Evolutionary conservation across 345 rosid species (phyloP).

Genomic region (Populus davidiana): DNA sequence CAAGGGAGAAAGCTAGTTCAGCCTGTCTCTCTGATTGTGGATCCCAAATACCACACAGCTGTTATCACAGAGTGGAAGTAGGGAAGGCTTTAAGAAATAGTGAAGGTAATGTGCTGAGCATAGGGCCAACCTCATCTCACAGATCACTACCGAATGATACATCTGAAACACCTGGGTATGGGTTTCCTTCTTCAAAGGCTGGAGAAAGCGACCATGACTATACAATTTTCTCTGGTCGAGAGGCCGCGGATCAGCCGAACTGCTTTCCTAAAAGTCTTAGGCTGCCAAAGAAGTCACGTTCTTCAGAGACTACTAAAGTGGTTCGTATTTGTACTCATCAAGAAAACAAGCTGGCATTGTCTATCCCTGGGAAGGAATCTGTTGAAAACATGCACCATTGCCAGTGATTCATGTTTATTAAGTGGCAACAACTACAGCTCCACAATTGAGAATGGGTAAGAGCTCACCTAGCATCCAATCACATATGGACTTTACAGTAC

Average conservation of each 20-base stretch:
- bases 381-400: slow-evolving; percentile 15
- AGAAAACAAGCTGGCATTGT: slow-evolving; percentile 32
- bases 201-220: slow-evolving; percentile 22
- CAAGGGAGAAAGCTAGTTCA: slow-evolving; percentile 25
- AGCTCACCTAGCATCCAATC: slow-evolving; percentile 2
- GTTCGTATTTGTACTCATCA: slow-evolving; percentile 16
- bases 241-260: slow-evolving; percentile 34
- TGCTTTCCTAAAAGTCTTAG: slow-evolving; percentile 43
- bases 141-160: slow-evolving; percentile 35
- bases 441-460: slow-evolving; percentile 41
- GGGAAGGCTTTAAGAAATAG: slow-evolving; percentile 57
- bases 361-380: slow-evolving; percentile 29
- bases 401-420: slow-evolving; percentile 22
- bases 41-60: slow-evolving; percentile 31
- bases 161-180: slow-evolving; percentile 19
- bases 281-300: slow-evolving; percentile 26
- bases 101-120: slow-evolving; percentile 72
- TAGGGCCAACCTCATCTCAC: slow-evolving; percentile 37
- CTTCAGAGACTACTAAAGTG: slow-evolving; percentile 19
- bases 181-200: slow-evolving; percentile 26
- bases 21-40: slow-evolving; percentile 35
- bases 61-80: slow-evolving; percentile 31
- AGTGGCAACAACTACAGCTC: slow-evolving; percentile 19
- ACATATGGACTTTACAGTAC: neutral
- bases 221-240: slow-evolving; percentile 18